Evolutionary conservation across 2,329 filamentous ascomycete genomes (phyloP).

Genomic region (Blastomyces emzantsi): DNA sequence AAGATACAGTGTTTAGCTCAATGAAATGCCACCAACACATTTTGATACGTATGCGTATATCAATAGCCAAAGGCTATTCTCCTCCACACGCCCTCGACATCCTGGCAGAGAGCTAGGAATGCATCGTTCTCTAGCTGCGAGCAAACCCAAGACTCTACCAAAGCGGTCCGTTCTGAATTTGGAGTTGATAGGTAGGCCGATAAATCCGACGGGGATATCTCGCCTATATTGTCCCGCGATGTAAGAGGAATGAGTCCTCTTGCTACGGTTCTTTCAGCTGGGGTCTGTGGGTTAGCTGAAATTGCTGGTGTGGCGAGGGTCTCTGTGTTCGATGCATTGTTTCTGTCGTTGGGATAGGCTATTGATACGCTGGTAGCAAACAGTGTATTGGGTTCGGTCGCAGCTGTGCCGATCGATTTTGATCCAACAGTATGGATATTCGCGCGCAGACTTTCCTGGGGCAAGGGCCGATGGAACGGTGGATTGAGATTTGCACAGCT

Average conservation of each 20-base stretch:
- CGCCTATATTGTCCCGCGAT: not conserved
- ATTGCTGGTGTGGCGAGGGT: not conserved
- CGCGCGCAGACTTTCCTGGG: too few relatives aligned
- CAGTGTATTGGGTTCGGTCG: not conserved
- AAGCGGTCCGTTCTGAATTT: slow-evolving; percentile 25
- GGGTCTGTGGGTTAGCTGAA: slow-evolving; percentile 1
- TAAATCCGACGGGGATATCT: slow-evolving; percentile 20
- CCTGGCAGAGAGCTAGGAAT: slow-evolving; percentile 34
- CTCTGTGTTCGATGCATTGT: not conserved
- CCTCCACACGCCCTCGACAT: slow-evolving; percentile 34
- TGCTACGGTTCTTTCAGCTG: not conserved
- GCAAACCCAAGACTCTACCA: slow-evolving; percentile 36
- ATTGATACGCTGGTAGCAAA: not conserved
- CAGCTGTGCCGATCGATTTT: not conserved
- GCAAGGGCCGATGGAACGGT: too few relatives aligned
- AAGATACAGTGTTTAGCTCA: not conserved
- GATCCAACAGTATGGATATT: not conserved
- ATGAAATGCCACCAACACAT: not conserved
- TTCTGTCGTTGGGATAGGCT: not conserved
- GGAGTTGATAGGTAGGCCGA: slow-evolving; percentile 26
- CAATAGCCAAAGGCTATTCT: slow-evolving; percentile 32
- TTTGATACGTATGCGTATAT: not conserved
- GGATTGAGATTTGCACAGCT: not conserved
- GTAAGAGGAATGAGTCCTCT: slow-evolving; percentile 3
- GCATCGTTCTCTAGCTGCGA: slow-evolving; percentile 33